phyloP scores from a whole-genome alignment of 495 filamentous ascomycete species.

The Neurospora terricola region DNA sequence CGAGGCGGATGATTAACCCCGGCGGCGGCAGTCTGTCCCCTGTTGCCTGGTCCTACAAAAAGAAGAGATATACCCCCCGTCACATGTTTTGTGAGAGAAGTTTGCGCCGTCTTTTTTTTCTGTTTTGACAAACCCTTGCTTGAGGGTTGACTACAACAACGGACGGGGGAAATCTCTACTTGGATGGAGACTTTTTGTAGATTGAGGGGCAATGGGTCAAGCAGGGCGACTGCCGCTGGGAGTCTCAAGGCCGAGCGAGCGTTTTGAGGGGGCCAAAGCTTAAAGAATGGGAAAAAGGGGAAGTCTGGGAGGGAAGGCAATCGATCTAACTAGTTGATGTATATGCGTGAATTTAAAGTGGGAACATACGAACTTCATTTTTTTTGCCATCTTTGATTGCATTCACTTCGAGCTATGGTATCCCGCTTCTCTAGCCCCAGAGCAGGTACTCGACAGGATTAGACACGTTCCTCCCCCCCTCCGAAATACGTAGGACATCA shows the following conservation, averaged over 20 bases:
- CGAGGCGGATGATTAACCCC: conserved; percentile 31
- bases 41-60: conserved; percentile 43
- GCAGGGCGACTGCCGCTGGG: conserved; percentile 29
- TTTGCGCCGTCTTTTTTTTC: not conserved
- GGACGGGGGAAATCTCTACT: not conserved
- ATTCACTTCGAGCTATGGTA: not conserved
- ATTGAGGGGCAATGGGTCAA: conserved; percentile 40
- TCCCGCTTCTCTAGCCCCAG: not conserved
- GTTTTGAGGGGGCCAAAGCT: not conserved
- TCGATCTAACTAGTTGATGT: not conserved
- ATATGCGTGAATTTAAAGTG: not conserved
- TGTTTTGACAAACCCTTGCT: not conserved
- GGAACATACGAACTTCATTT: not conserved
- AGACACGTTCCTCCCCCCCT: too few relatives aligned
- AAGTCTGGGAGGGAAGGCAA: not conserved
- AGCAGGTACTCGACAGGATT: not conserved
- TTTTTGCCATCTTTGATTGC: not conserved
- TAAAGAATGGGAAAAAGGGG: not conserved
- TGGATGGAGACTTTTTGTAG: conserved; percentile 17
- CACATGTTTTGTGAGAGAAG: not conserved
- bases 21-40: conserved; percentile 41
- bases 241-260: not conserved
- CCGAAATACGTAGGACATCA: too few relatives aligned
- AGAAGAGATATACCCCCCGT: not conserved
- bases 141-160: not conserved